A percentile compares a stretch with the other conserved stretches of the same genome.
These are phyloP conservation scores for Massarina eburnea DNA, from an alignment of 2,329 filamentous ascomycete genomes.

Conservation along the genomic window DNA sequence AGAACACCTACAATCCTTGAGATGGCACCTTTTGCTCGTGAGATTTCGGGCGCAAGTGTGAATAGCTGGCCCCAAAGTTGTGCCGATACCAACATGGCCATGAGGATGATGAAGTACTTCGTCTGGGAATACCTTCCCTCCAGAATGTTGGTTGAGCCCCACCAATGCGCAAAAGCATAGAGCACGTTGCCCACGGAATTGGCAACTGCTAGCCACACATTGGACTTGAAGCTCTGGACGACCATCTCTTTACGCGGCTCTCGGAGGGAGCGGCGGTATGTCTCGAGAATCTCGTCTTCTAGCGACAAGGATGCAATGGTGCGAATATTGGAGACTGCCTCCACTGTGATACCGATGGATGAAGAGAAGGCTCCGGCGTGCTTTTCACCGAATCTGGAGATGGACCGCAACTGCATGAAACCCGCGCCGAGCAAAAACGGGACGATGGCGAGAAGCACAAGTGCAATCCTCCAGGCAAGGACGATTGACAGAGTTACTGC, in stretches of 20 bases:
- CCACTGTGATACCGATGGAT: constrained; percentile 54
- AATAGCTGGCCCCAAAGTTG: constrained; percentile 76
- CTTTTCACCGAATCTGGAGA: constrained; percentile 60
- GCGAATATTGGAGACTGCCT: constrained; percentile 56
- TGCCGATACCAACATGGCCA: constrained; percentile 71
- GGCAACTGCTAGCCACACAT: constrained; percentile 62
- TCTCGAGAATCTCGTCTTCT: constrained; percentile 51
- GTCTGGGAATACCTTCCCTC: constrained; percentile 66
- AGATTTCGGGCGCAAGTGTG: constrained; percentile 73
- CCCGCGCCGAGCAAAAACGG: constrained; percentile 70
- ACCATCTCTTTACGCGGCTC: constrained; percentile 54
- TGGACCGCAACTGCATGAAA: constrained; percentile 66
- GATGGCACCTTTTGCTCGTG: constrained; percentile 64
- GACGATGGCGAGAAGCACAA: constrained; percentile 70
- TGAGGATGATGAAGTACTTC: constrained; percentile 73
- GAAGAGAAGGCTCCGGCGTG: constrained; percentile 55
- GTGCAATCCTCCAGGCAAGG: constrained; percentile 73
- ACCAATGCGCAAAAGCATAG: constrained; percentile 79
- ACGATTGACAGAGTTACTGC: constrained; percentile 71
- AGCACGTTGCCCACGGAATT: constrained; percentile 66
- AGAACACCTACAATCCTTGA: constrained; percentile 75
- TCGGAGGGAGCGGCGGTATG: constrained; percentile 49
- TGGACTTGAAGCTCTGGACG: constrained; percentile 54
- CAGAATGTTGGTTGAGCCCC: constrained; percentile 71
- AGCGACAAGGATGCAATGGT: constrained; percentile 55